These are phyloP conservation scores for Lonicera japonica DNA, from an alignment of 129 eudicot species.

Conservation along the genomic window DNA sequence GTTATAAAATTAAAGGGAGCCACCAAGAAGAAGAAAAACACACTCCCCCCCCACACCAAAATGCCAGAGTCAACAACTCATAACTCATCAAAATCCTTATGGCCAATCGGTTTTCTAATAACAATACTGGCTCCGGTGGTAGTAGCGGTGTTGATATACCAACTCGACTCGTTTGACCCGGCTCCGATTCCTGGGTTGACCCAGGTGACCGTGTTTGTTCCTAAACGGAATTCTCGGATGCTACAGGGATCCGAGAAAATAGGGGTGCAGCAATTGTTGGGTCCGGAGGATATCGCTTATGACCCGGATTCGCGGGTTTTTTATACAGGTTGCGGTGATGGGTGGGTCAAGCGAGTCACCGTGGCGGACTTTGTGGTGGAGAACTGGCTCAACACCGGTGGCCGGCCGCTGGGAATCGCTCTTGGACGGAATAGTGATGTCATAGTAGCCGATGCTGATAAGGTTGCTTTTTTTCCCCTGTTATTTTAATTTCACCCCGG, in stretches of 20 bases:
- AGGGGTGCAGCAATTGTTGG: constrained; percentile 47
- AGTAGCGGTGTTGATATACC: constrained; percentile 33
- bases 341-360: constrained; percentile 73
- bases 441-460: constrained; percentile 60
- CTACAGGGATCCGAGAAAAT: constrained; percentile 50
- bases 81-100: no score
- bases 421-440: constrained; percentile 46
- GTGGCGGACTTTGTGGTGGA: constrained; percentile 38
- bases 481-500: no score
- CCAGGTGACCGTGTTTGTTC: constrained; percentile 17
- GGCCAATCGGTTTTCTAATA: not conserved
- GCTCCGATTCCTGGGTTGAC: constrained; percentile 50
- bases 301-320: constrained; percentile 40
- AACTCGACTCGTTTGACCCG: constrained; percentile 63
- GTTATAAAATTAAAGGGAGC: no score
- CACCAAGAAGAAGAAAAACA: no score
- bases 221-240: constrained; percentile 29
- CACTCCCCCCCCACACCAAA: no score
- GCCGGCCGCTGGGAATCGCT: constrained; percentile 80
- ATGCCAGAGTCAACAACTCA: no score
- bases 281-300: constrained; percentile 69
- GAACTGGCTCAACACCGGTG: constrained; percentile 86
- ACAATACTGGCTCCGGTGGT: constrained; percentile 22
- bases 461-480: no score
- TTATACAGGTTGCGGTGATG: constrained; percentile 72